Evolutionary conservation across 805 yeast genomes (phyloP), one percentile per base, ranked within the genome.

Genomic region (Wickerhamomyces bovis): DNA sequence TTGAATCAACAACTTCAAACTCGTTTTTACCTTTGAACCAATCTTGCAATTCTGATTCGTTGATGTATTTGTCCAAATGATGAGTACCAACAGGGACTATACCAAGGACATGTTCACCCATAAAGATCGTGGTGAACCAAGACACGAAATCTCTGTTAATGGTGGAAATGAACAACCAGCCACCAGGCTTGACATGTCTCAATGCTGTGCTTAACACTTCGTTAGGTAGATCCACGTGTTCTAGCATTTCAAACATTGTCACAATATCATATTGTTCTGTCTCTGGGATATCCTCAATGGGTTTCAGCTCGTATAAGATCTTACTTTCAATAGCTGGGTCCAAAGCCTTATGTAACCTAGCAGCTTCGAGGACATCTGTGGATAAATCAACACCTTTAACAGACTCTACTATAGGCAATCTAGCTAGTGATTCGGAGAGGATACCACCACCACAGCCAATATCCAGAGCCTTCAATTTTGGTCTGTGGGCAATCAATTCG

Each of bases 361-460:
- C 99, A 3, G 89, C 94, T 44, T 75, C 76, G 16, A 94, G 60
- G 8, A 90, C 96, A 39, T 89, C 95, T 0, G 76, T 73, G 0
- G 97, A 85, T 58, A 92, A 72, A 65, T 94, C 99, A 39, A 92
- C 77, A 2, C 96, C 99, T 42, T 70, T 73, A 6, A 94, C 97
- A 1, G 69, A 61, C 11, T 71, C 61, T 4, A 88, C 78, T 48
- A 76, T 76, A 5, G 76, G 75, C 55, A 86, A 67, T 53, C 99
- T 71, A 0, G 96, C 97, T 60, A 94, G 65, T 0, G 92, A 82
- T 62, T 94, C 99, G 6, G 90, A 71, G 18, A 94, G 68, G 22
- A 94, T 82, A 0, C 99, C 99, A n/a, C 99, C 99, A 18, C 99
- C 99, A 64, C 99, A 94, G 1, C 99, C 99, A 44, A 94, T 81